Evolutionary conservation across 1,284 basidiomycete species (phyloP).

Genomic region (Marasmius tenuissimus): DNA sequence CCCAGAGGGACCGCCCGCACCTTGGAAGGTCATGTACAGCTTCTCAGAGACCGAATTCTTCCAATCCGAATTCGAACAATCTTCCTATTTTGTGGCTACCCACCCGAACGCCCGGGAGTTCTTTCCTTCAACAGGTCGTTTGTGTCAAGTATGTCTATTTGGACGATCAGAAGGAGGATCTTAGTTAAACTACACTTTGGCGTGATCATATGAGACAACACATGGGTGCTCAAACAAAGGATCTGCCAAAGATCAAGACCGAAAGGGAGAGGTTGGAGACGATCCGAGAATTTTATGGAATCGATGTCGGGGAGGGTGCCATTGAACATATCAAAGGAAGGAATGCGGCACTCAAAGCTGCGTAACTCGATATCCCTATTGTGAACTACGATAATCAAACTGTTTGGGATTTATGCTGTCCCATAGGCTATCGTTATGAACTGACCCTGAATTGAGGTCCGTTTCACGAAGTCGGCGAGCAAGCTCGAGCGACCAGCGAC

Average conservation of each 20-base stretch:
- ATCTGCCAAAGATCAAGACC: conserved; percentile 22
- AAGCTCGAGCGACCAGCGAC: no score
- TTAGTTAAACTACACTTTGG: conserved; percentile 28
- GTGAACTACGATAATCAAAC: no score
- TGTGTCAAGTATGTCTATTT: conserved; percentile 26
- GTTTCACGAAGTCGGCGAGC: no score
- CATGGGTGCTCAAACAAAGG: conserved; percentile 22
- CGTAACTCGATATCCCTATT: no score
- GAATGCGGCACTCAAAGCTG: no score
- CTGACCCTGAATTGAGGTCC: no score
- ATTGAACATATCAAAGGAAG: conserved; percentile 22
- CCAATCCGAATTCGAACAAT: conserved; percentile 25
- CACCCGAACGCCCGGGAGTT: conserved; percentile 13
- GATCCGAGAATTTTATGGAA: conserved; percentile 30
- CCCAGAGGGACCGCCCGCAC: neutral
- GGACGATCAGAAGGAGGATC: conserved; percentile 21
- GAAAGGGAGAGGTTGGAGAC: conserved; percentile 31
- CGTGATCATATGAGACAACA: conserved; percentile 26
- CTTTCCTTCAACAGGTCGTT: conserved; percentile 31
- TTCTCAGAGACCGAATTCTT: conserved; percentile 36
- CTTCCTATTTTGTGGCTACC: conserved; percentile 28
- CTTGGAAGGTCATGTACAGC: conserved; percentile 31
- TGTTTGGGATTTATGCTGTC: no score
- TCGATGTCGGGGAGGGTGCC: conserved; percentile 22
- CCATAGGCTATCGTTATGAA: no score